Evolutionary conservation across 768 basidiomycete genomes (phyloP).

Genomic region (Boletus rubescentipes): DNA sequence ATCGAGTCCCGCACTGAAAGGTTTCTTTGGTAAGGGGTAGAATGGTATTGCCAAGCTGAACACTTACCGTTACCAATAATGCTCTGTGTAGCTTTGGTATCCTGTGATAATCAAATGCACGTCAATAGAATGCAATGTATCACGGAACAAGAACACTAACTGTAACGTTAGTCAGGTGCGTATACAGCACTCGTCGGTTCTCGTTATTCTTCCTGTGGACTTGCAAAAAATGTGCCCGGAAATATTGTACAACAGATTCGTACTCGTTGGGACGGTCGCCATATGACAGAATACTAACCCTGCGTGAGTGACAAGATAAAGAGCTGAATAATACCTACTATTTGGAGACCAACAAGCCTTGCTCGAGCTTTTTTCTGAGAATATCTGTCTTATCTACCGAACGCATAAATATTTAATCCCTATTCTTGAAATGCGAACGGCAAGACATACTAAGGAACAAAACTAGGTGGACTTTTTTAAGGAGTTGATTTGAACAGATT

Average conservation of each 20-base stretch:
- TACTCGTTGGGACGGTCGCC: constrained; percentile 80
- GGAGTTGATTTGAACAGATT: constrained; percentile 76
- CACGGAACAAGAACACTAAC: constrained; percentile 38
- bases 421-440: neutral
- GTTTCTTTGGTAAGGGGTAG: constrained; percentile 8
- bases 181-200: constrained; percentile 76
- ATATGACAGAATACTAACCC: constrained; percentile 71
- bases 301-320: constrained; percentile 7
- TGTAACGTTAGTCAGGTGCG: constrained; percentile 79
- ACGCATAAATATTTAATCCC: neutral
- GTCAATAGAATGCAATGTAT: neutral
- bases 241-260: constrained; percentile 80
- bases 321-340: constrained; percentile 51
- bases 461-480: constrained; percentile 66
- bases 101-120: constrained; percentile 39
- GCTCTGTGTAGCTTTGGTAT: constrained; percentile 79
- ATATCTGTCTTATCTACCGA: constrained; percentile 74
- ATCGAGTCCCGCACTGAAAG: constrained; percentile 67
- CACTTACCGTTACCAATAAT: constrained; percentile 77
- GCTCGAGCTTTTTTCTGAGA: constrained; percentile 66
- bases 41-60: neutral
- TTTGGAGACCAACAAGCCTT: constrained; percentile 70
- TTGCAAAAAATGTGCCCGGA: constrained; percentile 85
- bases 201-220: constrained; percentile 77
- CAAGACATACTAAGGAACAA: constrained; percentile 53